Evolutionary conservation across 2,329 filamentous ascomycete species (phyloP), one percentile per base, ranked within the genome.

Genomic region (Lojkania enalia): DNA sequence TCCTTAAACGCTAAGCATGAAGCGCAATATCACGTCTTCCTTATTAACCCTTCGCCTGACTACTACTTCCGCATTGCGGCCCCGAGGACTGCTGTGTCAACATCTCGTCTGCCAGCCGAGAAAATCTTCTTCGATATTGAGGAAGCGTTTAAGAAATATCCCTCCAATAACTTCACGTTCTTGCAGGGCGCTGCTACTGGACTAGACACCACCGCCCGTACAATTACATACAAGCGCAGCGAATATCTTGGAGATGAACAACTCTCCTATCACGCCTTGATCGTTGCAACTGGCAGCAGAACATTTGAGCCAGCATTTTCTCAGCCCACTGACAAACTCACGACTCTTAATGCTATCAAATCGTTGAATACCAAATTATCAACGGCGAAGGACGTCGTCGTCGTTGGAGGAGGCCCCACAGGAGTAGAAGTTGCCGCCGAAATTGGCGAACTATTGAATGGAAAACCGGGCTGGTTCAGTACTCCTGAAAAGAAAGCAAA

Each of bases 41-140:
- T 83, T 14, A 71, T 85, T 54, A 76, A 78, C 43, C 78, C 79
- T 3, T 76, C 76, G 12, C 67, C 71, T 3, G 68, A 74, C 30
- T 81, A 77, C 68, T 83, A 72, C 69, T 82, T 74, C 60, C 74
- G 75, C 30, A 64, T 77, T 18, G 79, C 75, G 1, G 74, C 79
- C 2, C 81, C 81, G 0, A 74, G 82, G 23, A 72, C 76, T 29
- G 63, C 81, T 21, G 71, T 75, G 20, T 78, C 77, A 20, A 71
- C 76, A 0, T 61, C 71, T 1, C 69, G 74, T 19, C 71, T 82
- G 45, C 68, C 70, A 2, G 54, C 72, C 3, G 71, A 76, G 18
- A 74, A 80, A 49, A 70, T 75, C 39, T 70, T 82, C 40, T 60
- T 77, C 30, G 71, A 77, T 2, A 76, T 83, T 51, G 58, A 64